A percentile compares a stretch with the other conserved stretches of the same genome.
Conservation (phyloP, 345 rosid species). For the Noccaea caerulescens region DNA sequence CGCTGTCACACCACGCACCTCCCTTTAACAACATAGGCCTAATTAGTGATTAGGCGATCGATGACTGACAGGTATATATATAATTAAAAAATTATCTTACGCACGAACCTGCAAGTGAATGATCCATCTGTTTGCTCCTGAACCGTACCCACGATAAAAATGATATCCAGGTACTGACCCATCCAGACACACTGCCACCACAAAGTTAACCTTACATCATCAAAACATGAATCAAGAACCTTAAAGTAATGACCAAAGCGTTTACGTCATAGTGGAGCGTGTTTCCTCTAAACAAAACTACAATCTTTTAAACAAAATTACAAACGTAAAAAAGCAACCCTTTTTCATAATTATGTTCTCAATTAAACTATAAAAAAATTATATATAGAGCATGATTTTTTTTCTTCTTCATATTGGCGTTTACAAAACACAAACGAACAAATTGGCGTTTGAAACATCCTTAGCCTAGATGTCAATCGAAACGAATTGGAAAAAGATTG, state of each 20-base stretch:
- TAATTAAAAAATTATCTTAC: neutral
- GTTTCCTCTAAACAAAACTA: too few species aligned
- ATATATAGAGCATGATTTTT: too few species aligned
- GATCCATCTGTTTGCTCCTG: conserved; percentile 82
- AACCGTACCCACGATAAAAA: conserved; percentile 65
- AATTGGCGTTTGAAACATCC: neutral
- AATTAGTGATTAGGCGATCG: neutral
- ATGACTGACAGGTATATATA: neutral
- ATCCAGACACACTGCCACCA: conserved; percentile 82
- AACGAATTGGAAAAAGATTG: conserved; percentile 4
- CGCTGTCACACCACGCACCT: conserved; percentile 93
- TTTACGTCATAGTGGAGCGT: neutral
- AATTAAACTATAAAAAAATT: too few species aligned
- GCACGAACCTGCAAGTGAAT: conserved; percentile 71
- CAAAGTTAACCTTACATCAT: conserved; percentile 18
- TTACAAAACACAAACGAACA: too few species aligned
- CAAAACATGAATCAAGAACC: neutral
- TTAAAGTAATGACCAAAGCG: neutral
- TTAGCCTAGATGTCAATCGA: neutral
- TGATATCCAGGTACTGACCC: conserved; percentile 96
- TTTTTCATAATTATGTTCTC: too few species aligned
- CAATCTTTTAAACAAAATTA: too few species aligned
- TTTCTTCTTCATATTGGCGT: too few species aligned
- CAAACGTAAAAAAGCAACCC: too few species aligned
- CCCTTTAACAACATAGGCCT: conserved; percentile 52